Evolutionary conservation across 805 yeast species (phyloP), one percentile per base, ranked within the genome.

Genomic region (Komagataella ulmi): DNA sequence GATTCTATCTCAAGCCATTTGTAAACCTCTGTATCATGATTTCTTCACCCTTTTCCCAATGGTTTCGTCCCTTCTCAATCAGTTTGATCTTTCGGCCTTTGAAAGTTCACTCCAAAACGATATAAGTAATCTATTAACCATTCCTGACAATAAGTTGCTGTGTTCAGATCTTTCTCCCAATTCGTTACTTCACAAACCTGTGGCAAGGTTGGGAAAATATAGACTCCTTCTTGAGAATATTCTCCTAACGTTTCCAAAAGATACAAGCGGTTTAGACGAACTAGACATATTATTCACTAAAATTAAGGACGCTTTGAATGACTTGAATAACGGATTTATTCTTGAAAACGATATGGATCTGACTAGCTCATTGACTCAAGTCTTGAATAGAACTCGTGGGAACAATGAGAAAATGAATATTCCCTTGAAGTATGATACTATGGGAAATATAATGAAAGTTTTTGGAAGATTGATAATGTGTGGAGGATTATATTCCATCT

Each of bases 191-290:
- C 21, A 45, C 14, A 72, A 71, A 61, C 85, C 86, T 3, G 66
- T 77, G 8, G 62, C 73, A 45, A 61, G 85, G 55, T 65, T 76
- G 7, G 61, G 73, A 3, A 76, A 77, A 55, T 79, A 80, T 58
- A 68, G 72, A 51, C 63, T 80, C 43, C 68, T 80, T n/a, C 55
- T 77, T n/a, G 76, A 74, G 30, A 64, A 75, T 1, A 55, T 75
- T 45, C 50, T 60, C 7, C 66, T 69, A 44, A 58, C 64, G 46
- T 59, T 68, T 1, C 54, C 54, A n/a, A 59, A 57, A 18, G 57
- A 55, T 49, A 56, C 54, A 8, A 49, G 50, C 2, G 54, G 55
- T 61, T 2, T 64, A 59, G 36, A 49, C 54, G 30, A 24, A 5
- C 43, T 43, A 10, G 14, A 23, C 12, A 14, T 8, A 36, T n/a